Evolutionary conservation across 352 stramenopile genomes (phyloP), one percentile per base, ranked within the genome.

Genomic region (Pythium insidiosum): DNA sequence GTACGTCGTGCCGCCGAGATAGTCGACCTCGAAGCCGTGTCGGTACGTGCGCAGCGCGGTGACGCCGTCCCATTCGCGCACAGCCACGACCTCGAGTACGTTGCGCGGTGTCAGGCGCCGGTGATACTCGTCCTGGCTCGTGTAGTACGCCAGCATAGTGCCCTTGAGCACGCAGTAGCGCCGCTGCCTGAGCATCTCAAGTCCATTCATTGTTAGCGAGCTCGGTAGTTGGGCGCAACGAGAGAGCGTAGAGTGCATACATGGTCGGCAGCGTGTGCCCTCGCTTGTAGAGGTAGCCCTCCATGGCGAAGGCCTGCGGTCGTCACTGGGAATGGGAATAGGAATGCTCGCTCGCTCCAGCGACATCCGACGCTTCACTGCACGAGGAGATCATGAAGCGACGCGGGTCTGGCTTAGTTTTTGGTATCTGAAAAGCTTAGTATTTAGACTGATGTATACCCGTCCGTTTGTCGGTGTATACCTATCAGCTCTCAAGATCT

Each of bases 161-260:
- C 75, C 75, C 45, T 90, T 84, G 3, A 87, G 67, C 25, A 87
- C 78, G 39, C 68, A 83, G 43, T 75, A 90, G 46, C 74, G 60
- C 7, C 73, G 71, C 38, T 84, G 73, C 73, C 77, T 89, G 43
- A n/a, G n/a, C n/a, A n/a, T n/a, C n/a, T n/a, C n/a, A n/a, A n/a
- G n/a, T n/a, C n/a, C n/a, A n/a, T n/a, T n/a, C n/a, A n/a, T n/a
- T n/a, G n/a, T n/a, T n/a, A n/a, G n/a, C n/a, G 24, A 39, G 34
- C 9, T 16, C 16, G 6, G 37, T n/a, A n/a, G n/a, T n/a, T n/a
- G n/a, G n/a, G n/a, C n/a, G n/a, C n/a, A n/a, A n/a, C n/a, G n/a
- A n/a, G n/a, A n/a, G n/a, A n/a, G n/a, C n/a, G n/a, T n/a, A n/a
- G n/a, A n/a, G n/a, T 23, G 53, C 61, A 50, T 66, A 74, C 66